These are phyloP conservation scores for Miscanthus lutarioriparius DNA, from an alignment of 176 grass and related monocot species.

Conservation along the genomic window DNA sequence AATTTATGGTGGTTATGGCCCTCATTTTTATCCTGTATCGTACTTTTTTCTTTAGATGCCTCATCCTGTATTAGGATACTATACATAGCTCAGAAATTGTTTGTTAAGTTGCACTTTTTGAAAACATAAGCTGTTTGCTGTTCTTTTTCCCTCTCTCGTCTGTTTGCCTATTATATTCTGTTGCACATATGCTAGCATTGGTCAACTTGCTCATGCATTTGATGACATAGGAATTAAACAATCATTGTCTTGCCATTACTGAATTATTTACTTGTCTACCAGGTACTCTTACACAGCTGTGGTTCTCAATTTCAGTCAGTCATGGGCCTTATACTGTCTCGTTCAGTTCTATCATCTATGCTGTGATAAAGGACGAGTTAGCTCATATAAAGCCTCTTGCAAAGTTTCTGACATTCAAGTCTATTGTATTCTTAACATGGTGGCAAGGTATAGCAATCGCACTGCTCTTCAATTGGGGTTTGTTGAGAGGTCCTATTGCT, in stretches of 20 bases:
- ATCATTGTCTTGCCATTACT: slow-evolving; percentile 16
- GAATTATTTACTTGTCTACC: slow-evolving; percentile 30
- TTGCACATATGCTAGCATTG: no score
- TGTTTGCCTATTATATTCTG: not conserved
- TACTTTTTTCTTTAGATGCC: not conserved
- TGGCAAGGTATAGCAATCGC: slow-evolving; percentile 94
- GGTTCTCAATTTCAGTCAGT: slow-evolving; percentile 93
- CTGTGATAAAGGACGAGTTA: slow-evolving; percentile 89
- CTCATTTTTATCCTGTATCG: not conserved
- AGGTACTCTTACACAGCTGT: slow-evolving; percentile 96
- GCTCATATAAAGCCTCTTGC: slow-evolving; percentile 93
- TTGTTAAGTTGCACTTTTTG: not conserved
- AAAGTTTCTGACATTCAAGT: slow-evolving; percentile 93
- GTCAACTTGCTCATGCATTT: not conserved
- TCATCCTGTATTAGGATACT: not conserved
- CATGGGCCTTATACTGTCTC: slow-evolving; percentile 95
- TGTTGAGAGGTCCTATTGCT: slow-evolving; percentile 72
- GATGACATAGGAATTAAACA: slow-evolving; percentile 2
- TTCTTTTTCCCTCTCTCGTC: not conserved
- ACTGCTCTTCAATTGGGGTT: slow-evolving; percentile 75
- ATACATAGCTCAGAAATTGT: not conserved
- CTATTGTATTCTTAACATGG: slow-evolving; percentile 99
- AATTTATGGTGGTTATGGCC: not conserved
- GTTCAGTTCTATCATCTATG: slow-evolving; percentile 93
- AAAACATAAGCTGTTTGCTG: not conserved